Percentiles rank a stretch among this genome's conserved stretches.
Evolutionary conservation across 1,139 yeast species (phyloP).

Genomic region (Yamadazyma conglobata): DNA sequence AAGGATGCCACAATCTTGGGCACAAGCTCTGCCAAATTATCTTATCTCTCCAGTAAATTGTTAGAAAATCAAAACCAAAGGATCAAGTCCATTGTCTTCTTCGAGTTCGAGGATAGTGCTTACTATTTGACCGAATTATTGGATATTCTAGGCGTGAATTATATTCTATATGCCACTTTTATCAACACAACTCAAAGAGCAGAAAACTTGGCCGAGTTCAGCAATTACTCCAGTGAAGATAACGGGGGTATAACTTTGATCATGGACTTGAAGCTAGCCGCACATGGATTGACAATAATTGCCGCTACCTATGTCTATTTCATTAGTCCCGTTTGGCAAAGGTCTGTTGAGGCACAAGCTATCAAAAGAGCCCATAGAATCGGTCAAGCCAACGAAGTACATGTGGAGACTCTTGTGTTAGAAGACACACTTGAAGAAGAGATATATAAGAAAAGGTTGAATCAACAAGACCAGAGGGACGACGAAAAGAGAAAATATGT

Average conservation of each 20-base stretch:
- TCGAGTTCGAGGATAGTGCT: slow-evolving; percentile 69
- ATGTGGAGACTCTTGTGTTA: slow-evolving; percentile 64
- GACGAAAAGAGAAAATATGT: slow-evolving; percentile 30
- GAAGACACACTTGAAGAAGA: slow-evolving; percentile 65
- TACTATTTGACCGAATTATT: slow-evolving; percentile 62
- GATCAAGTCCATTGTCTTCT: slow-evolving; percentile 59
- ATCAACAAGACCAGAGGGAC: slow-evolving; percentile 14
- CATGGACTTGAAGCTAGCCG: slow-evolving; percentile 66
- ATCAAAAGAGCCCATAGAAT: slow-evolving; percentile 72
- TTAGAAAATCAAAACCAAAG: slow-evolving; percentile 46
- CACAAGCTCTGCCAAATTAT: slow-evolving; percentile 58
- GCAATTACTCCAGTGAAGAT: slow-evolving; percentile 27
- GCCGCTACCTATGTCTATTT: slow-evolving; percentile 68
- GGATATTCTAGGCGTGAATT: slow-evolving; percentile 57
- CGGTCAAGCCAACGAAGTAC: slow-evolving; percentile 52
- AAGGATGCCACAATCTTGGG: slow-evolving; percentile 45
- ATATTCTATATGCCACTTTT: slow-evolving; percentile 62
- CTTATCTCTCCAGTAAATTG: slow-evolving; percentile 53
- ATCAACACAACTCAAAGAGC: slow-evolving; percentile 51
- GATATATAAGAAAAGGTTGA: slow-evolving; percentile 44
- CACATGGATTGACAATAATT: slow-evolving; percentile 68
- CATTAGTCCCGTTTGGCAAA: slow-evolving; percentile 67
- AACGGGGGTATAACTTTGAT: slow-evolving; percentile 52
- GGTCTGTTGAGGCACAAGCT: slow-evolving; percentile 69
- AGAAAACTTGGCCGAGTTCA: slow-evolving; percentile 50